Conservation (phyloP, 345 rosid genomes). For the Pistacia vera region DNA sequence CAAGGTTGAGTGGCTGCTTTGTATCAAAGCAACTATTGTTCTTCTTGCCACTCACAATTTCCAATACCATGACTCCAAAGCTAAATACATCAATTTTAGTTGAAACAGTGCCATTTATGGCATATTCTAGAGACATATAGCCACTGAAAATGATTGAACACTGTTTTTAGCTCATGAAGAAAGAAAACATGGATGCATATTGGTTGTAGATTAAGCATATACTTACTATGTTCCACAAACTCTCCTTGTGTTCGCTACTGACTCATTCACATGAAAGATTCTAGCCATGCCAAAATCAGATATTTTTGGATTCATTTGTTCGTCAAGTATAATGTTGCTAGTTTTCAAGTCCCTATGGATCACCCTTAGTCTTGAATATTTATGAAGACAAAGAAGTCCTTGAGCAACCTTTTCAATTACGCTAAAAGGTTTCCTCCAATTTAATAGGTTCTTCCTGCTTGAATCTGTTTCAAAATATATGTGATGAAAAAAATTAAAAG, state of each 20-base stretch:
- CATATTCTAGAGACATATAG: conserved; percentile 22
- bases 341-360: conserved; percentile 20
- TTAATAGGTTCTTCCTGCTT: not conserved
- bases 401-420: conserved; percentile 21
- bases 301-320: conserved; percentile 10
- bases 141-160: not conserved
- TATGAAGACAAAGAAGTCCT: conserved; percentile 20
- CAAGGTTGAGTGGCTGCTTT: conserved; percentile 8
- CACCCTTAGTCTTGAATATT: not conserved
- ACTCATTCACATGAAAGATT: conserved; percentile 1
- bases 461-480: not conserved
- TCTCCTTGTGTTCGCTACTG: conserved; percentile 8
- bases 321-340: conserved; percentile 14
- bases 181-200: not conserved
- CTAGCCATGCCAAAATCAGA: conserved; percentile 15
- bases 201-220: not conserved
- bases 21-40: conserved; percentile 13
- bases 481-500: not conserved
- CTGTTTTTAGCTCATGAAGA: not conserved
- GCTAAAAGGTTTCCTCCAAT: conserved; percentile 5
- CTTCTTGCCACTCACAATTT: conserved; percentile 13
- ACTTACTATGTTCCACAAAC: conserved; percentile 23
- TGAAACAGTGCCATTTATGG: not conserved
- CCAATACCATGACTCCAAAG: conserved; percentile 21
- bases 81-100: conserved; percentile 10